Percentiles rank a stretch among this genome's conserved stretches.
These are phyloP conservation scores for Eucalyptus curtisii DNA, from an alignment of 345 rosid genomes.

Conservation along the genomic window DNA sequence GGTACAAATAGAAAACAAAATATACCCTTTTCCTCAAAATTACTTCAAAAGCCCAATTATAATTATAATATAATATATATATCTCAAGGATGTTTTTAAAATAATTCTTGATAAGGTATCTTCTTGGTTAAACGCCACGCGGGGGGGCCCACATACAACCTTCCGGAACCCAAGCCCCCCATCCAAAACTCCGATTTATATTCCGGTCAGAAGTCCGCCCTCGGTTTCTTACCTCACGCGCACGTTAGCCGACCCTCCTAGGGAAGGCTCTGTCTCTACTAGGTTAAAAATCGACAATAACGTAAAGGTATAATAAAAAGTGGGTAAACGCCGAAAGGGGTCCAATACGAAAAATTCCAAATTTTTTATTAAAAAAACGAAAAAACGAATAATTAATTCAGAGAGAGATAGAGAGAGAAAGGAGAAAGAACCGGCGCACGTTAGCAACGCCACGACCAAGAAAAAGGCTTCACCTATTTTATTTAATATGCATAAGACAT, in stretches of 20 bases:
- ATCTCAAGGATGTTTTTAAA: not conserved
- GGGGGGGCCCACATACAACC: not conserved
- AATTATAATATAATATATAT: not conserved
- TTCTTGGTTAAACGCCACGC: not conserved
- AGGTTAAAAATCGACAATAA: no score
- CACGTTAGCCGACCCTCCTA: not conserved
- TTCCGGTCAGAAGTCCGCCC: not conserved
- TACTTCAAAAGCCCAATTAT: not conserved
- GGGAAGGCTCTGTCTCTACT: not conserved
- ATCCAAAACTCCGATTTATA: not conserved
- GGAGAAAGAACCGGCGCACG: not conserved
- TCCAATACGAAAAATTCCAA: not conserved
- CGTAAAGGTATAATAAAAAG: not conserved
- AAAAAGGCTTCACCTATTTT: not conserved
- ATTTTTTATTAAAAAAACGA: not conserved
- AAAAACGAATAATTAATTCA: no score
- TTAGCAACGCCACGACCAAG: not conserved
- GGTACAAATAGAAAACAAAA: not conserved
- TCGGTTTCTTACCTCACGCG: not conserved
- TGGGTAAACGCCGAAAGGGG: not conserved
- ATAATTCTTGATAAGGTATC: not conserved
- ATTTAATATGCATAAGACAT: not conserved
- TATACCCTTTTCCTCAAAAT: not conserved
- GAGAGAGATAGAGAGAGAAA: not conserved
- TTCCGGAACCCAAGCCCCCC: slow-evolving; percentile 3